Conservation (phyloP, 2,329 filamentous ascomycete species). For the Aureobasidium sp. region DNA sequence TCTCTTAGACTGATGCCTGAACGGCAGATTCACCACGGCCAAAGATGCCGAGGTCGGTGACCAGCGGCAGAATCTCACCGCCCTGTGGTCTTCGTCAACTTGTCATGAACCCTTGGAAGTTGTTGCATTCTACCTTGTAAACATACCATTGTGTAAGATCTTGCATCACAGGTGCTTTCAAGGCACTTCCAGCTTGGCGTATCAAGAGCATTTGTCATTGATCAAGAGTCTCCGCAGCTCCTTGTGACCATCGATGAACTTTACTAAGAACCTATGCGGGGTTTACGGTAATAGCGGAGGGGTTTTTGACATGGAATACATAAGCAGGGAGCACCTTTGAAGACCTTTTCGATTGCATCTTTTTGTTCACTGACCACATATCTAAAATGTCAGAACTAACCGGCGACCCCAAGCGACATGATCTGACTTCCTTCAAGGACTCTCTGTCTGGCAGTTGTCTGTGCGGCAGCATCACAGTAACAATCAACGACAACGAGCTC, state of each 20-base stretch:
- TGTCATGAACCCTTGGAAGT: not conserved
- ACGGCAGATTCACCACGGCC: too few relatives aligned
- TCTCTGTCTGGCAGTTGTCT: constrained; percentile 38
- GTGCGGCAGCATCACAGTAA: constrained; percentile 43
- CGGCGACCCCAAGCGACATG: constrained; percentile 36
- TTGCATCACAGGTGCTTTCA: too few relatives aligned
- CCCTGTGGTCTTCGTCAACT: not conserved
- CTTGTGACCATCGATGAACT: too few relatives aligned
- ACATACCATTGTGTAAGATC: too few relatives aligned
- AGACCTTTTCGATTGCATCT: too few relatives aligned
- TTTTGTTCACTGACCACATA: too few relatives aligned
- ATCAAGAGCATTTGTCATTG: too few relatives aligned
- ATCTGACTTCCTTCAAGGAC: constrained; percentile 28
- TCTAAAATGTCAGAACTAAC: constrained; percentile 32
- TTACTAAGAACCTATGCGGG: not conserved
- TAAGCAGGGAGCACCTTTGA: not conserved
- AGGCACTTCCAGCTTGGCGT: too few relatives aligned
- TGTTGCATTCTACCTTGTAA: too few relatives aligned
- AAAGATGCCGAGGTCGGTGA: not conserved
- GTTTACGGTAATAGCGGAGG: not conserved
- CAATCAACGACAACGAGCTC: constrained; percentile 42
- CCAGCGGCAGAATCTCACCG: not conserved
- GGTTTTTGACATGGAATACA: not conserved
- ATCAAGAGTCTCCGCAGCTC: too few relatives aligned
- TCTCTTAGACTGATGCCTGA: too few relatives aligned